These are phyloP conservation scores for Malassezia equina DNA, from an alignment of 1,284 basidiomycete species.

Conservation along the genomic window DNA sequence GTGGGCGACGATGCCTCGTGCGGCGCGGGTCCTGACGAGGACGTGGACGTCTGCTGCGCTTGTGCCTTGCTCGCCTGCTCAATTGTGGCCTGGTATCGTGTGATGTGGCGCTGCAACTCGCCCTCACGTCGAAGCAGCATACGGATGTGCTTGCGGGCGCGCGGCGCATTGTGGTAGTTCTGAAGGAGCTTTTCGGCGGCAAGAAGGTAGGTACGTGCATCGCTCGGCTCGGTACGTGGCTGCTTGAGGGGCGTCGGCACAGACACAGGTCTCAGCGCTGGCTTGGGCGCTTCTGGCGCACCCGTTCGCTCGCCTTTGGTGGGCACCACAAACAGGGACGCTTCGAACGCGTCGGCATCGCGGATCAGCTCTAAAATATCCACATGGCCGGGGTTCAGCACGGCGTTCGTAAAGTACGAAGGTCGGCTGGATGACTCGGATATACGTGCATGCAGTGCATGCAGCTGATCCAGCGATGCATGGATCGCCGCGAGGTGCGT, in stretches of 20 bases:
- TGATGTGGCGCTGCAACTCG: slow-evolving; percentile 21
- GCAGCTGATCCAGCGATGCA: slow-evolving; percentile 34
- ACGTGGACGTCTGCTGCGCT: slow-evolving; percentile 7
- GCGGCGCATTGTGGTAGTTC: slow-evolving; percentile 22
- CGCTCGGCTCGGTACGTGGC: slow-evolving; percentile 27
- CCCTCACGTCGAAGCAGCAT: slow-evolving; percentile 30
- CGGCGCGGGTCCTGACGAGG: too few species aligned
- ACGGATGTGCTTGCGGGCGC: slow-evolving; percentile 43
- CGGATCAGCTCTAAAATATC: slow-evolving; percentile 41
- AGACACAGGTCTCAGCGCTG: not conserved
- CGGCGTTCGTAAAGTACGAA: slow-evolving; percentile 33
- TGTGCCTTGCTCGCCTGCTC: slow-evolving; percentile 11
- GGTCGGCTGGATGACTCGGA: slow-evolving; percentile 15
- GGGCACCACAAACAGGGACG: slow-evolving; percentile 23
- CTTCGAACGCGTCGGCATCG: slow-evolving; percentile 39
- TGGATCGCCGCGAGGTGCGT: slow-evolving; percentile 30
- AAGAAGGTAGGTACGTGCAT: slow-evolving; percentile 8
- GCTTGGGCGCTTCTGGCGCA: not conserved
- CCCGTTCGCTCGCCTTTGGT: not conserved
- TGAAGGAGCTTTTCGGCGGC: slow-evolving; percentile 12
- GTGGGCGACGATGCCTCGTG: not conserved
- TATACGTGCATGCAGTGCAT: slow-evolving; percentile 14
- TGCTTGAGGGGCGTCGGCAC: slow-evolving; percentile 20
- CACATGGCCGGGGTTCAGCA: slow-evolving; percentile 30
- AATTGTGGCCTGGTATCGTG: slow-evolving; percentile 23